Evolutionary conservation across 2,329 filamentous ascomycete species (phyloP), one percentile per base, ranked within the genome.

Genomic region (Fusarium sp.): DNA sequence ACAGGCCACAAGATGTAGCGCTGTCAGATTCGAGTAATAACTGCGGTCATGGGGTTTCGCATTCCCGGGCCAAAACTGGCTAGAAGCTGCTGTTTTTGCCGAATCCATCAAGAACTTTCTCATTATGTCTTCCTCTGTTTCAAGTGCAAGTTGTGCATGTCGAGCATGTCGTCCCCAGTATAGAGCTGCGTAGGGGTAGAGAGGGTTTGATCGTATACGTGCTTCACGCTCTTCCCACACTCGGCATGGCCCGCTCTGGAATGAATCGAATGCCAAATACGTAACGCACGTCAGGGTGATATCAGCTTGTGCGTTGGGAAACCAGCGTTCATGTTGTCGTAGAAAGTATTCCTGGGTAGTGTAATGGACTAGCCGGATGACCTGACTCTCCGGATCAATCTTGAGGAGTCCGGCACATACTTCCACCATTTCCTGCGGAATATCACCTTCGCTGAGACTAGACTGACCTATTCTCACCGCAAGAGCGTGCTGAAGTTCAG

Each of bases 261-360:
- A 79, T 0, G 11, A 26, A 28, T 72, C 54, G 22, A 79, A 80
- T 11, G 74, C 79, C 6, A 84, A 69, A 49, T 83, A 83, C 0
- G 76, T 76, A 4, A 79, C 33, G 56, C 81, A 84, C 4, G 59
- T 69, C 5, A 39, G 49, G 1, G 72, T 54, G 8, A 84, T 75
- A 5, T 76, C 19, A 0, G 2, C 9, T 9, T 81, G 57, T 0
- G 76, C 76, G 26, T 73, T 22, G 0, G 76, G 75, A 54, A 84
- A 78, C 73, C 77, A 80, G 6, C 46, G 19, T 0, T 14, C 38
- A 10, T 55, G 43, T 2, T 65, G 78, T 14, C 61, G 46, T 21
- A 80, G 73, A 40, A 85, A 78, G 66, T 83, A 85, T 38, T 84
- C 77, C 45, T 84, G 79, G 1, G 82, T 75, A 0, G 83, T 84